Evolutionary conservation across 2,329 filamentous ascomycete species (phyloP).

Genomic region (Periconia sp.): DNA sequence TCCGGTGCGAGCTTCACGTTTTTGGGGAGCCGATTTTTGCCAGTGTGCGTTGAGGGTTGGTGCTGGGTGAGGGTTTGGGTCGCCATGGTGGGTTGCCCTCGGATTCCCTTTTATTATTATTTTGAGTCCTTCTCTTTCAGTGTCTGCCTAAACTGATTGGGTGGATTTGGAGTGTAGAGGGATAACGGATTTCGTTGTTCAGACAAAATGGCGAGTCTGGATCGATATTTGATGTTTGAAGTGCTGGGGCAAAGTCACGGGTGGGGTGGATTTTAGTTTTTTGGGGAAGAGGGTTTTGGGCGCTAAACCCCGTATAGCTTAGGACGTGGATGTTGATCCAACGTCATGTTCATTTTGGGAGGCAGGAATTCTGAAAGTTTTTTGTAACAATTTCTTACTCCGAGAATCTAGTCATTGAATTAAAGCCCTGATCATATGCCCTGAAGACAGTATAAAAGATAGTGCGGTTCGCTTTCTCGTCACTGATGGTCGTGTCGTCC

Average conservation of each 20-base stretch:
- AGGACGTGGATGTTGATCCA: not conserved
- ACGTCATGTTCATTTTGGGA: not conserved
- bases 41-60: conserved; percentile 49
- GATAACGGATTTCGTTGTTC: not conserved
- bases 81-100: conserved; percentile 55
- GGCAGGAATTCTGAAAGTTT: not conserved
- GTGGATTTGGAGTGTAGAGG: not conserved
- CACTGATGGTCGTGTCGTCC: no score
- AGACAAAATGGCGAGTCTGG: not conserved
- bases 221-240: not conserved
- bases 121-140: conserved; percentile 12
- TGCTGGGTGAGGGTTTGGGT: conserved; percentile 58
- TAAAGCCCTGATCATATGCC: no score
- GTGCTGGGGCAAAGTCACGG: not conserved
- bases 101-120: conserved; percentile 15
- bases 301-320: not conserved
- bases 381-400: no score
- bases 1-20: conserved; percentile 80
- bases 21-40: conserved; percentile 63
- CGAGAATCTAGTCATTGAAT: no score
- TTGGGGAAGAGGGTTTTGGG: no score
- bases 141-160: not conserved
- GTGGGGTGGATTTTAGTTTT: conserved; percentile 1
- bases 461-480: no score
- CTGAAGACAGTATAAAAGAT: no score